These are phyloP conservation scores for Trichoderma gracile DNA, from an alignment of 2,329 filamentous ascomycete genomes.

Conservation along the genomic window DNA sequence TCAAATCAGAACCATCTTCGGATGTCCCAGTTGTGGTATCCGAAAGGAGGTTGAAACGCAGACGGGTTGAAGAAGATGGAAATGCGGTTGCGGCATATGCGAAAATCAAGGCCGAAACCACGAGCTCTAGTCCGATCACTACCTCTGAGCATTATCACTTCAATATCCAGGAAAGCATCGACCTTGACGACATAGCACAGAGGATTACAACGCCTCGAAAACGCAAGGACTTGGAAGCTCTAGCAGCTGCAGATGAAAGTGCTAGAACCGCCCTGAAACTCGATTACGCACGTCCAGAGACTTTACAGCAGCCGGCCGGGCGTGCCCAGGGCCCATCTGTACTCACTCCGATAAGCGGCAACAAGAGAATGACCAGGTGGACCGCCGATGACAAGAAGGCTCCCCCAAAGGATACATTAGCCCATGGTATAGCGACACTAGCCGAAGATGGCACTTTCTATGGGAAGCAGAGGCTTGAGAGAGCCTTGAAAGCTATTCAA, in stretches of 20 bases:
- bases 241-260: slow-evolving; percentile 11
- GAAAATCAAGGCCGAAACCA: slow-evolving; percentile 47
- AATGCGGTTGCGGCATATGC: slow-evolving; percentile 31
- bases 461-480: slow-evolving; percentile 26
- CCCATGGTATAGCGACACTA: slow-evolving; percentile 45
- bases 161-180: slow-evolving; percentile 57
- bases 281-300: slow-evolving; percentile 30
- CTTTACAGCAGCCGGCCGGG: slow-evolving; percentile 6
- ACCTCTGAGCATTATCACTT: slow-evolving; percentile 32
- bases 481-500: slow-evolving; percentile 9
- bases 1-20: slow-evolving; percentile 58
- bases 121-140: slow-evolving; percentile 36
- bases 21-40: slow-evolving; percentile 54
- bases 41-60: slow-evolving; percentile 51
- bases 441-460: slow-evolving; percentile 51
- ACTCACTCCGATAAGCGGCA: slow-evolving; percentile 43
- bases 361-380: slow-evolving; percentile 34
- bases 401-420: slow-evolving; percentile 33
- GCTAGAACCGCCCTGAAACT: slow-evolving; percentile 28
- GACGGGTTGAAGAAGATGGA: slow-evolving; percentile 41
- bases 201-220: slow-evolving; percentile 42
- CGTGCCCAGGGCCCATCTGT: slow-evolving; percentile 33
- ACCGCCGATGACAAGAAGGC: slow-evolving; percentile 30
- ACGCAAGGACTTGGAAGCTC: slow-evolving; percentile 34
- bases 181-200: slow-evolving; percentile 48